Base-by-base conservation (phyloP, 2,329 filamentous ascomycete species). In the Teratosphaeria pseudoeucalypti region DNA sequence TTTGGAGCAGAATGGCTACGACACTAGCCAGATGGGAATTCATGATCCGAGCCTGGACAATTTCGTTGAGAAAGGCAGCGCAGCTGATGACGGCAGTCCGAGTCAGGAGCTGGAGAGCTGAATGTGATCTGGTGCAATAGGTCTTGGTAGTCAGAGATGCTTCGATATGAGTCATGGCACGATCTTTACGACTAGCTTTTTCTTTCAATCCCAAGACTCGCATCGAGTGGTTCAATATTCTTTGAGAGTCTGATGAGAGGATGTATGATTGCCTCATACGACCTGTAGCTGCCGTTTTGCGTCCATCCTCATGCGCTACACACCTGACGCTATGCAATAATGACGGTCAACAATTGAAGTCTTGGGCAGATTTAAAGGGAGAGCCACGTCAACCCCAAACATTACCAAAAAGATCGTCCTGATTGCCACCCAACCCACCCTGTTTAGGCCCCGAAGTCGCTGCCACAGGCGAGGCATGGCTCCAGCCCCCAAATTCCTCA, bases 401-500 rank as follows among this genome's bases (percentile, higher is more conserved):
- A 74, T 97, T 97, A 34, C 88, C 91, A 75, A 97, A 97, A 68
- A 97, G 74, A 76, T 97, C 92, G 65, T 96, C 92, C 56, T 75
- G 73, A 34, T 76, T 78, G 58, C 84, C 85, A 65, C 86, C 83
- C 14, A 54, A 10, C 27, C 58, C 61, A n/a, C 56, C 58, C 49
- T 85, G 77, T 55, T 80, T 75, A 14, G 74, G 68, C 32, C 75
- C 70, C 27, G 73, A 73, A 55, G 72, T 73, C 52, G 71, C 72
- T 23, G 77, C 69, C 34, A 75, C 71, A 60, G 79, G 76, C 43
- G 76, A 79, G 53, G 85, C 84, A 70, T 90, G 95, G 55, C 89
- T 85, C 92, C 92, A 97, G 12, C 92, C 92, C 23, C 92, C 92
- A 77, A 96, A 97, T 71, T 97, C 92, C 74, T 97, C 92, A 68